These are phyloP conservation scores for Erysimum cheiranthoides DNA, from an alignment of 345 rosid genomes.

Conservation along the genomic window DNA sequence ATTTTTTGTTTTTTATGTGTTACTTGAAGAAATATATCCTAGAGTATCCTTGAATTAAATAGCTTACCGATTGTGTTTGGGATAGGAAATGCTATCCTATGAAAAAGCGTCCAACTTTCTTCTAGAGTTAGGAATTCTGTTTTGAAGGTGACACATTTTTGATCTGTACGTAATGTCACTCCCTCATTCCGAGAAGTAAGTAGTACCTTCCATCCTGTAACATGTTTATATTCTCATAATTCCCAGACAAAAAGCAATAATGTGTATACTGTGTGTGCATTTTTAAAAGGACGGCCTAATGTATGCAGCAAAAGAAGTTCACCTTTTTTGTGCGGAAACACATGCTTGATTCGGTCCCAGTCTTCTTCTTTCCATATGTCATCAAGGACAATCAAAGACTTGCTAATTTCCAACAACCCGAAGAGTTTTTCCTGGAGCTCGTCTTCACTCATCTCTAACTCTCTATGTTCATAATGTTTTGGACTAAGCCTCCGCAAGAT, in stretches of 20 bases:
- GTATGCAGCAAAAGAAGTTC: background rate
- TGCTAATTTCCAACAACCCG: constrained; percentile 24
- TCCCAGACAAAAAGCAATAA: background rate
- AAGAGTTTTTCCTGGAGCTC: constrained; percentile 31
- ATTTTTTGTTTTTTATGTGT: no score
- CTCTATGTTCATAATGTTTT: constrained; percentile 13
- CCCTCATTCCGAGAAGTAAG: constrained; percentile 49
- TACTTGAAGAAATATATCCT: no score
- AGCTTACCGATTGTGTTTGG: constrained; percentile 26
- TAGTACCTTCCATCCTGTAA: constrained; percentile 50
- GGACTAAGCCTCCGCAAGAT: constrained; percentile 34
- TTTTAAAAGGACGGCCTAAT: no score
- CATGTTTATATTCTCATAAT: background rate
- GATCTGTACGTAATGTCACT: constrained; percentile 10
- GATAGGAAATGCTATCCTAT: constrained; percentile 35
- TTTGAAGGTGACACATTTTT: background rate
- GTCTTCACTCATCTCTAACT: constrained; percentile 18
- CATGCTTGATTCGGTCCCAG: constrained; percentile 40
- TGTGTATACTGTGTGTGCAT: no score
- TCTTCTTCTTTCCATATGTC: constrained; percentile 49
- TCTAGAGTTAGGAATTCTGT: constrained; percentile 6
- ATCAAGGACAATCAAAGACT: constrained; percentile 52
- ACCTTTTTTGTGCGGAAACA: constrained; percentile 33
- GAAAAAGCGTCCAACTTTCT: constrained; percentile 54
- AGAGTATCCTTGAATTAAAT: background rate